Evolutionary conservation across 2,329 filamentous ascomycete species (phyloP).

Genomic region (Rutstroemia sp.): DNA sequence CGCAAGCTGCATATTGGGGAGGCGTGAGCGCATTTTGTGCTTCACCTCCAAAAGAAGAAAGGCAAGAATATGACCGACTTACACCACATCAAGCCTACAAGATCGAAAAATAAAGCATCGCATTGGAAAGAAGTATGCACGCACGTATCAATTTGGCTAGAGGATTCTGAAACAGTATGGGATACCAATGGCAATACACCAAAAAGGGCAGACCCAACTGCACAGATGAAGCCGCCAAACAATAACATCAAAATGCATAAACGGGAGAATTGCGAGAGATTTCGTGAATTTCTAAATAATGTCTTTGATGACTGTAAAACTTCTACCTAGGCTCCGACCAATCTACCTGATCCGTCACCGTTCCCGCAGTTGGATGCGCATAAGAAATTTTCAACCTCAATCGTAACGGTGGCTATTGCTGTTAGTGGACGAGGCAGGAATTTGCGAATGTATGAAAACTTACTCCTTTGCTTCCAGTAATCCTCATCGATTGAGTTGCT

Average conservation of each 20-base stretch:
- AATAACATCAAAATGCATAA: background rate
- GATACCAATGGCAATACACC: no score
- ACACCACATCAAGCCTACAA: no score
- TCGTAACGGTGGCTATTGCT: constrained; percentile 62
- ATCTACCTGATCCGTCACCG: constrained; percentile 87
- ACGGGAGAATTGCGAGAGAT: background rate
- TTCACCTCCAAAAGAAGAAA: no score
- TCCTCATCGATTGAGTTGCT: constrained; percentile 84
- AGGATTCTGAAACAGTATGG: no score
- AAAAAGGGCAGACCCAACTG: no score
- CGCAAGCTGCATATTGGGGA: no score
- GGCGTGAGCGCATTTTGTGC: no score
- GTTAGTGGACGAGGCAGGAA: constrained; percentile 11
- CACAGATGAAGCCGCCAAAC: no score
- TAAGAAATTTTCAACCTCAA: constrained; percentile 82
- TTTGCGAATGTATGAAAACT: constrained; percentile 37
- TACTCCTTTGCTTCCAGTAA: constrained; percentile 81
- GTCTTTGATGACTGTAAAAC: background rate
- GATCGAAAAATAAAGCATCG: no score
- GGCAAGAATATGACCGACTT: no score
- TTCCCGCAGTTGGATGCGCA: constrained; percentile 58
- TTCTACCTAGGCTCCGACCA: constrained; percentile 68
- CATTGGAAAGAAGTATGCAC: no score
- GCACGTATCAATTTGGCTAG: no score
- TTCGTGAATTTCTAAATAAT: constrained; percentile 2